Conservation (phyloP, 2,329 filamentous ascomycete genomes). For the Arthroderma uncinatum region DNA sequence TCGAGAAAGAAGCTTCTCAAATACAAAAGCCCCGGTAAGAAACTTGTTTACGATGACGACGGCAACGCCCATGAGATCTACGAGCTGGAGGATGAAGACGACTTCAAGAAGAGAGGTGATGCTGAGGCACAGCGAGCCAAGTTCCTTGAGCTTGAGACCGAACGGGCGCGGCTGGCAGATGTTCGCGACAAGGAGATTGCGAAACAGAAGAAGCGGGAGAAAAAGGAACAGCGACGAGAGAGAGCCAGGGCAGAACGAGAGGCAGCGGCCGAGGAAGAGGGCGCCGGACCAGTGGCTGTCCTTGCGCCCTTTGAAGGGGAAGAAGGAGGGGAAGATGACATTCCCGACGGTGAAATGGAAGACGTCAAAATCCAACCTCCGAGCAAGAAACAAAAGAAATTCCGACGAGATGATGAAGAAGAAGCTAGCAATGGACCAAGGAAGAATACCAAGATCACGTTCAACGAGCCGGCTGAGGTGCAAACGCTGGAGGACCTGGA, state of each 20-base stretch:
- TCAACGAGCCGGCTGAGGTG: slow-evolving; percentile 24
- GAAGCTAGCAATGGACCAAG: slow-evolving; percentile 20
- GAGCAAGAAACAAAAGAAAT: slow-evolving; percentile 34
- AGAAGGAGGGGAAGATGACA: slow-evolving; percentile 11
- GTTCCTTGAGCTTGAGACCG: slow-evolving; percentile 67
- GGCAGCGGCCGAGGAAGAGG: slow-evolving; percentile 18
- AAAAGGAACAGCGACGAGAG: slow-evolving; percentile 36
- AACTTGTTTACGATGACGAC: slow-evolving; percentile 85
- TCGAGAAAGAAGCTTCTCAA: slow-evolving; percentile 92
- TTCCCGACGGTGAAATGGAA: slow-evolving; percentile 13
- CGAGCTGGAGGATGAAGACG: slow-evolving; percentile 73
- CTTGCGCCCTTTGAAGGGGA: slow-evolving; percentile 24
- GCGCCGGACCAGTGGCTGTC: slow-evolving; percentile 23
- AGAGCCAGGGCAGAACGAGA: slow-evolving; percentile 28
- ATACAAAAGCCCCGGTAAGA: slow-evolving; percentile 74
- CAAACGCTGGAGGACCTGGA: slow-evolving; percentile 40
- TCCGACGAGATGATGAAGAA: slow-evolving; percentile 24
- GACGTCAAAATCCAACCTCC: slow-evolving; percentile 19
- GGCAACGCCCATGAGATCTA: slow-evolving; percentile 76
- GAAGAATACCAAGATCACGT: slow-evolving; percentile 17
- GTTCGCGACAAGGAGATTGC: slow-evolving; percentile 69
- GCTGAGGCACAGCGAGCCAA: slow-evolving; percentile 63
- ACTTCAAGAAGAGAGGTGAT: slow-evolving; percentile 63
- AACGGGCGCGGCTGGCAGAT: slow-evolving; percentile 63
- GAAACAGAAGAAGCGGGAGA: slow-evolving; percentile 55